Conservation (phyloP, 1,139 yeast species). For the Arxiozyma telluris region DNA sequence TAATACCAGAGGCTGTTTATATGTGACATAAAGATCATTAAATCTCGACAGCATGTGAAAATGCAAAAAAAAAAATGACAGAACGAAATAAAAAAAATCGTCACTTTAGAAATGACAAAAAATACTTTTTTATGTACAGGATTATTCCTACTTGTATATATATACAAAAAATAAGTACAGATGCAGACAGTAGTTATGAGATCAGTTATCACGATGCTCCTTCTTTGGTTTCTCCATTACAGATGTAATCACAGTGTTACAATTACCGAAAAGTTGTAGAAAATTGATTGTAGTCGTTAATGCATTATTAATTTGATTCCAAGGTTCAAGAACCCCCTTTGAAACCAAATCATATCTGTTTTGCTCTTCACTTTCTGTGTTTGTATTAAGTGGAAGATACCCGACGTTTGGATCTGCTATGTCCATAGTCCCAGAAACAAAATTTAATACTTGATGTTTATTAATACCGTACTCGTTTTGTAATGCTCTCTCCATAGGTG, state of each 20-base stretch:
- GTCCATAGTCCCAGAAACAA: constrained; percentile 14
- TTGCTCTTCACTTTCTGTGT: not conserved
- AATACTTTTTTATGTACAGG: not conserved
- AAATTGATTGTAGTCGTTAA: constrained; percentile 14
- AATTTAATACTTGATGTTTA: constrained; percentile 10
- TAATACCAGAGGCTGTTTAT: not conserved
- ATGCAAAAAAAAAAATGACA: not conserved
- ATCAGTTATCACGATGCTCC: not conserved
- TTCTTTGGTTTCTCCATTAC: constrained; percentile 4
- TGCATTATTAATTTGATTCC: constrained; percentile 19
- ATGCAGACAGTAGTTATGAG: not conserved
- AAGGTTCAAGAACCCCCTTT: constrained; percentile 22
- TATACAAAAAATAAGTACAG: not conserved
- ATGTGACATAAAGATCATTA: not conserved
- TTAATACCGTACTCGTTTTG: constrained; percentile 13
- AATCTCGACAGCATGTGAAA: not conserved
- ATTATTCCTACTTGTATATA: not conserved
- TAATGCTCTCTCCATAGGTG: constrained; percentile 15
- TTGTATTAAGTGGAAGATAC: constrained; percentile 6
- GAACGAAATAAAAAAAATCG: too few relatives aligned
- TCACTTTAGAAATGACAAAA: not conserved
- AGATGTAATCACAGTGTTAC: constrained; percentile 14
- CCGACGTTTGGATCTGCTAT: constrained; percentile 10
- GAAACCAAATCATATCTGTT: too few relatives aligned
- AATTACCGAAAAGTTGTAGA: constrained; percentile 16